phyloP scores from a whole-genome alignment of 495 filamentous ascomycete genomes.

The Penicillium riverlandense region DNA sequence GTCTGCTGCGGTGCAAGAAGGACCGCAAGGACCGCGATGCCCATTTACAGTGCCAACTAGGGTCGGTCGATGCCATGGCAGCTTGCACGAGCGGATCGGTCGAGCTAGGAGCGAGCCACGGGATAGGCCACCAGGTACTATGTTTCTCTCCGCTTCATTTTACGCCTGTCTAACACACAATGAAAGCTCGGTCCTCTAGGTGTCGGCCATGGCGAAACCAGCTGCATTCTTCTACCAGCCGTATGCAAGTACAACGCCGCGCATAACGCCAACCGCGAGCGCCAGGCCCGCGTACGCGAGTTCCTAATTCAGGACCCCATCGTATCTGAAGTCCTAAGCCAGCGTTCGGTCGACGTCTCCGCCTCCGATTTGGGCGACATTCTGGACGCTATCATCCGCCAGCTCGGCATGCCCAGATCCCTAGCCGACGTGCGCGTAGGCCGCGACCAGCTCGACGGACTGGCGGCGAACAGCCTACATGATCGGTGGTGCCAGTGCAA shows the following conservation, averaged over 20 bases:
- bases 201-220: slow-evolving; percentile 60
- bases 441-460: slow-evolving; percentile 40
- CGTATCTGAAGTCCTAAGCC: slow-evolving; percentile 34
- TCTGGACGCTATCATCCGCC: slow-evolving; percentile 46
- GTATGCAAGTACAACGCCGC: slow-evolving; percentile 54
- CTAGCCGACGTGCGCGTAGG: slow-evolving; percentile 49
- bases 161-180: not conserved
- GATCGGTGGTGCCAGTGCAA: slow-evolving; percentile 46
- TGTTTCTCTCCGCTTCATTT: not conserved
- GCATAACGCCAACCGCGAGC: slow-evolving; percentile 35
- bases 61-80: slow-evolving; percentile 49
- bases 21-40: slow-evolving; percentile 38
- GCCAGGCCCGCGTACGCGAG: slow-evolving; percentile 40
- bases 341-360: slow-evolving; percentile 24
- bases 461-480: slow-evolving; percentile 46
- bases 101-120: slow-evolving; percentile 54
- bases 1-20: slow-evolving; percentile 42
- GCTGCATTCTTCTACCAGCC: slow-evolving; percentile 54
- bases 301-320: slow-evolving; percentile 41
- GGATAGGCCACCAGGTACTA: slow-evolving; percentile 55
- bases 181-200: slow-evolving; percentile 50
- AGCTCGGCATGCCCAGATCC: slow-evolving; percentile 49
- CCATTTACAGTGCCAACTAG: slow-evolving; percentile 45
- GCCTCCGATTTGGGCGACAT: slow-evolving; percentile 45
- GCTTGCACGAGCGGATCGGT: slow-evolving; percentile 37